phyloP scores from a whole-genome alignment of 306 rosid genomes.

The Cajanus cajan region DNA sequence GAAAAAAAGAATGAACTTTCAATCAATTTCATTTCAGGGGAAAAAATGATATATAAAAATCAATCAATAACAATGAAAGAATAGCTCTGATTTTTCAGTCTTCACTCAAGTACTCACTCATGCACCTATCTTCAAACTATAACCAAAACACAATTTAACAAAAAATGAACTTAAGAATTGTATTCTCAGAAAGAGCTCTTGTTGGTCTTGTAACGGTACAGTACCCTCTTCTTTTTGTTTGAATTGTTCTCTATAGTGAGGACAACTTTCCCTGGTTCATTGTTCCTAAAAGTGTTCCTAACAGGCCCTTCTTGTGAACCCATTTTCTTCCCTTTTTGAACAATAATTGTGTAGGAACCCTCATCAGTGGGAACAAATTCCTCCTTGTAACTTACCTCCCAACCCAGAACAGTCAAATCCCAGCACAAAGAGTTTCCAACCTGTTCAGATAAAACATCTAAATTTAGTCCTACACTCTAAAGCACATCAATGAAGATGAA shows the following conservation, averaged over 20 bases:
- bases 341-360: constrained; percentile 51
- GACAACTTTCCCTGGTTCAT: constrained; percentile 46
- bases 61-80: constrained; percentile 25
- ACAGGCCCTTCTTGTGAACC: constrained; percentile 46
- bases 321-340: constrained; percentile 49
- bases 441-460: constrained; percentile 27
- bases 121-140: neutral
- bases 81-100: neutral
- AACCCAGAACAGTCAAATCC: constrained; percentile 52
- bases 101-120: constrained; percentile 5
- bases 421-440: constrained; percentile 45
- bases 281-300: constrained; percentile 50
- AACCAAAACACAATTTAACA: constrained; percentile 2
- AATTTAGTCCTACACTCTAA: constrained; percentile 4
- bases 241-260: constrained; percentile 44
- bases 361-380: constrained; percentile 52
- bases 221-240: constrained; percentile 45
- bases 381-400: constrained; percentile 62
- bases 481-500: neutral
- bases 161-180: neutral
- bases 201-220: constrained; percentile 48
- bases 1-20: neutral
- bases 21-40: neutral
- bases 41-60: neutral
- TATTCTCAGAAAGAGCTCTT: constrained; percentile 24